A percentile compares a stretch with the other conserved stretches of the same genome.
phyloP scores from a whole-genome alignment of 257 asterid genomes.

The Solanum chilense region DNA sequence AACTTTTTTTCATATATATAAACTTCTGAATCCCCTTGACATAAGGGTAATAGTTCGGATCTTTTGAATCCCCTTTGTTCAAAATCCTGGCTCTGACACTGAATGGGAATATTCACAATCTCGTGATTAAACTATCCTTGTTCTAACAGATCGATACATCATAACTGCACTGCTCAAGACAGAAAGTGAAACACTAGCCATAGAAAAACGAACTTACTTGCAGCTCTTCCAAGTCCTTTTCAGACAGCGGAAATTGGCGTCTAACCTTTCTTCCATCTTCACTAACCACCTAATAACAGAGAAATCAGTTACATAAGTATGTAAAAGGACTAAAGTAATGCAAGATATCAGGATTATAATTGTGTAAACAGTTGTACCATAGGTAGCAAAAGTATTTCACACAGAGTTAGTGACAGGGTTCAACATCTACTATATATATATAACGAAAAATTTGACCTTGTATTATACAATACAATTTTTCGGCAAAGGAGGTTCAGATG shows the following conservation, averaged over 20 bases:
- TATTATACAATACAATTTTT: not conserved
- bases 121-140: not conserved
- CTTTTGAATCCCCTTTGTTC: not conserved
- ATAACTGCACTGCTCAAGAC: not conserved
- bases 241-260: constrained; percentile 55
- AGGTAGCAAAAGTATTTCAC: not conserved
- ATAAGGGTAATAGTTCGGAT: not conserved
- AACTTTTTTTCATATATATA: not conserved
- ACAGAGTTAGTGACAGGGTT: not conserved
- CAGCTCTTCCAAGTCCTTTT: constrained; percentile 74
- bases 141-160: not conserved
- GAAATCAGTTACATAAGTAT: not conserved
- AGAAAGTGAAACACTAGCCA: not conserved
- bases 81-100: not conserved
- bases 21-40: not conserved
- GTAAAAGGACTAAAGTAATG: not conserved
- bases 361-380: not conserved
- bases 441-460: not conserved
- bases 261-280: constrained; percentile 78
- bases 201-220: constrained; percentile 36
- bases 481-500: not conserved
- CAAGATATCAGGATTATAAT: too few species aligned
- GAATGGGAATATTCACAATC: not conserved
- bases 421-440: not conserved
- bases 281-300: constrained; percentile 52